Percentiles rank a stretch among this genome's conserved stretches.
phyloP scores from a whole-genome alignment of 1,284 basidiomycete species.

The Vanrija humicola region DNA sequence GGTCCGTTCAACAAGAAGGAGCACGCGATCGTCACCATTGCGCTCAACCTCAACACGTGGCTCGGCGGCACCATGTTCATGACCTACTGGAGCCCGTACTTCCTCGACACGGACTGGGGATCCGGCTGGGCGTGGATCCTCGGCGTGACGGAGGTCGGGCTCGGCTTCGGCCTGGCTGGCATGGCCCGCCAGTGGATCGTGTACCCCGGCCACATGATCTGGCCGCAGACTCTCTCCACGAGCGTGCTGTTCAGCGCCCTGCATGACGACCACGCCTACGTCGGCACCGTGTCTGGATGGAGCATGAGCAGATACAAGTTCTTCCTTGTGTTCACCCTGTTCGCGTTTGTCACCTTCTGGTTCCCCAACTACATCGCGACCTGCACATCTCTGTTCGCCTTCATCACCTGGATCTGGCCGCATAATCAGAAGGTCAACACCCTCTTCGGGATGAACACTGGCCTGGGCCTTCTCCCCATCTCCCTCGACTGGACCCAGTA shows the following conservation, averaged over 20 bases:
- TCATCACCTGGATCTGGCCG: conserved; percentile 58
- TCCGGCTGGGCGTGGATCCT: too few relatives aligned
- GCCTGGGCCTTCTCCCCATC: conserved; percentile 11
- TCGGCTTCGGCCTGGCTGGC: conserved; percentile 50
- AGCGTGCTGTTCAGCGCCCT: conserved; percentile 48
- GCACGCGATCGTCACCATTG: conserved; percentile 19
- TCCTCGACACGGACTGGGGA: too few relatives aligned
- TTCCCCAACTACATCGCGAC: conserved; percentile 37
- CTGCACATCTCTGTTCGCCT: conserved; percentile 56
- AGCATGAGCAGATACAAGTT: background rate
- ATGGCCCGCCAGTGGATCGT: conserved; percentile 3
- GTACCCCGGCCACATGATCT: conserved; percentile 49
- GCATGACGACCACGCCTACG: conserved; percentile 37
- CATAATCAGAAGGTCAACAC: conserved; percentile 2
- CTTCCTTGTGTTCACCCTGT: background rate
- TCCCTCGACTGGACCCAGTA: conserved; percentile 22
- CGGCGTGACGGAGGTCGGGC: too few relatives aligned
- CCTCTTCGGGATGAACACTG: conserved; percentile 7
- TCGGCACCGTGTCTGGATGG: too few relatives aligned
- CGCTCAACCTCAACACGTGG: too few relatives aligned
- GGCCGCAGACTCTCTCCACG: conserved; percentile 49
- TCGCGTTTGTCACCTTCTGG: conserved; percentile 26
- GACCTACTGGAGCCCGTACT: too few relatives aligned
- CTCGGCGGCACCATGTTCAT: background rate
- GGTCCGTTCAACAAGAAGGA: conserved; percentile 52